phyloP scores from a whole-genome alignment of 495 filamentous ascomycete species.

The Annulohypoxylon maeteangense region DNA sequence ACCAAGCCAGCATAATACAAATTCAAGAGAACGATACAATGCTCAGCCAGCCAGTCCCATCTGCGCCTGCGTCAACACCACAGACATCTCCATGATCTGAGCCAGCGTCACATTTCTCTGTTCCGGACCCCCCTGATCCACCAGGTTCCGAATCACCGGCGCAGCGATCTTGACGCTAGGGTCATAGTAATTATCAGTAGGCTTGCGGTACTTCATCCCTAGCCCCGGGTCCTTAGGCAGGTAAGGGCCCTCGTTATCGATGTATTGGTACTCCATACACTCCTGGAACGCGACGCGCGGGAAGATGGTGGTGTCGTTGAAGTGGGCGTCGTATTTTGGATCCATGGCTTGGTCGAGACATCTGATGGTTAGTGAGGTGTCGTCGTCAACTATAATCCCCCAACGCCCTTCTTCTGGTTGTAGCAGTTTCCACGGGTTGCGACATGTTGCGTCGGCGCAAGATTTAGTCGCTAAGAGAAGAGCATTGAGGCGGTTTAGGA shows the following conservation, averaged over 20 bases:
- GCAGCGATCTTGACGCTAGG: not conserved
- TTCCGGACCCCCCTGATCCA: not conserved
- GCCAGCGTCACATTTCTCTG: conserved; percentile 7
- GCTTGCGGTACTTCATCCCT: not conserved
- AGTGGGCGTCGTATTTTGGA: conserved; percentile 29
- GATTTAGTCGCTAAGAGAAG: conserved; percentile 65
- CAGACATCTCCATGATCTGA: not conserved
- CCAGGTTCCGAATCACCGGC: not conserved
- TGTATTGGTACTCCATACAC: conserved; percentile 3
- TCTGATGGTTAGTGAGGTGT: conserved; percentile 1
- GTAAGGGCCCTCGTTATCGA: not conserved
- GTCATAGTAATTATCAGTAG: not conserved
- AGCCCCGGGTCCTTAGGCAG: conserved; percentile 1
- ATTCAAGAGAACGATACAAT: not conserved
- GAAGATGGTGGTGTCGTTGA: not conserved
- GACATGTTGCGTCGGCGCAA: conserved; percentile 60
- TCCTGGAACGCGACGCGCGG: conserved; percentile 6
- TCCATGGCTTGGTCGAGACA: conserved; percentile 30
- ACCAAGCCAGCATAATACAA: not conserved
- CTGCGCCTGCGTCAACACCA: not conserved
- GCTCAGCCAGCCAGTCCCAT: not conserved
- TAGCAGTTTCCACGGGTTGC: conserved; percentile 61
- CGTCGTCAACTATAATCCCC: not conserved
- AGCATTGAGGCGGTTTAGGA: conserved; percentile 57
- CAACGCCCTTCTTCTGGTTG: conserved; percentile 43